Conservation (phyloP, 495 filamentous ascomycete species). For the Zalerion maritima region DNA sequence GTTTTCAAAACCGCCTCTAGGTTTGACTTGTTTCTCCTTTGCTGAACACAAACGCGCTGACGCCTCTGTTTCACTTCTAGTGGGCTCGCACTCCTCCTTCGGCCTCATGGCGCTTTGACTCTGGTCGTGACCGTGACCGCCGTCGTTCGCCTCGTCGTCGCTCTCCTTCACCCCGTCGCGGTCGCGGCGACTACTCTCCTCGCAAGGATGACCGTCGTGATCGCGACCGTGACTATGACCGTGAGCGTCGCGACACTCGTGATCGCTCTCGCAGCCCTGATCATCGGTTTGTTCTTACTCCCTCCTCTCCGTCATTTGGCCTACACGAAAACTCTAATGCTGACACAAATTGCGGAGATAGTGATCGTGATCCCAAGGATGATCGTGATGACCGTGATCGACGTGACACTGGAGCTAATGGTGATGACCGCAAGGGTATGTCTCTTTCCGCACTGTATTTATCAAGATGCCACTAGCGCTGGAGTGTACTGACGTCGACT, state of each 20-base stretch:
- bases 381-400: constrained; percentile 40
- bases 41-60: constrained; percentile 10
- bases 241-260: constrained; percentile 51
- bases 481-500: constrained; percentile 10
- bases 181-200: constrained; percentile 74
- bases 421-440: constrained; percentile 83
- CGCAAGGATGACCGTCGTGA: constrained; percentile 83
- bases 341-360: constrained; percentile 21
- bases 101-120: constrained; percentile 96
- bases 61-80: constrained; percentile 37
- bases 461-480: constrained; percentile 3
- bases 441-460: constrained; percentile 9
- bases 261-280: constrained; percentile 66
- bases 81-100: constrained; percentile 98
- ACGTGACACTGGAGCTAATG: constrained; percentile 54
- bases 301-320: constrained; percentile 14
- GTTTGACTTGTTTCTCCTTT: constrained; percentile 2
- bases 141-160: constrained; percentile 68
- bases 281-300: constrained; percentile 44
- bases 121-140: constrained; percentile 60
- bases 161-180: constrained; percentile 60
- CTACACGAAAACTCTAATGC: constrained; percentile 3
- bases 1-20: too few relatives aligned
- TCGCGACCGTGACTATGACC: constrained; percentile 70
- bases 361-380: constrained; percentile 37